Conservation (phyloP, 169 alveolate species). For the Plasmodium yoelii region DNA sequence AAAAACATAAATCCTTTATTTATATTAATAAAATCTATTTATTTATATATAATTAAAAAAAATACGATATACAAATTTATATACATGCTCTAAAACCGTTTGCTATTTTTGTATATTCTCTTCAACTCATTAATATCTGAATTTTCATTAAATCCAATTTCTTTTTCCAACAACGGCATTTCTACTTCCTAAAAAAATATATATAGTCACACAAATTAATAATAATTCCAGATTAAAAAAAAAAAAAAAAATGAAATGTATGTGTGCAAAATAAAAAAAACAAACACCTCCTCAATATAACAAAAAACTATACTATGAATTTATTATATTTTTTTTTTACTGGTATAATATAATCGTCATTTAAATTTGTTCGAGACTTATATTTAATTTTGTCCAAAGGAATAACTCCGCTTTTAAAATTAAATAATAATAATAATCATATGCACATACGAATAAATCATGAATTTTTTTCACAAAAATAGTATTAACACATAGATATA, state of each 20-base stretch:
- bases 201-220: background rate
- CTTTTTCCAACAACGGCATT: slow-evolving; percentile 65
- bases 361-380: slow-evolving; percentile 30
- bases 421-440: slow-evolving; percentile 6
- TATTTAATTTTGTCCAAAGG: slow-evolving; percentile 65
- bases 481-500: background rate
- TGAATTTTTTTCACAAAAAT: background rate
- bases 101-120: slow-evolving; percentile 44
- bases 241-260: no score
- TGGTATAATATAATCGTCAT: slow-evolving; percentile 71
- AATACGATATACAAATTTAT: background rate
- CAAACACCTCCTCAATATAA: background rate
- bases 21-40: slow-evolving; percentile 61
- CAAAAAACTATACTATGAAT: background rate
- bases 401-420: slow-evolving; percentile 41
- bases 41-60: slow-evolving; percentile 29
- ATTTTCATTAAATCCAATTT: slow-evolving; percentile 57
- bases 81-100: slow-evolving; percentile 24
- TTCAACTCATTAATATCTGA: slow-evolving; percentile 48
- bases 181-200: slow-evolving; percentile 33
- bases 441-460: background rate
- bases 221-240: background rate
- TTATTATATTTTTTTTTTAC: slow-evolving; percentile 10
- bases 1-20: slow-evolving; percentile 64
- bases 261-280: background rate